Base-by-base conservation (phyloP, 768 basidiomycete species). In the Mycena belliarum region DNA sequence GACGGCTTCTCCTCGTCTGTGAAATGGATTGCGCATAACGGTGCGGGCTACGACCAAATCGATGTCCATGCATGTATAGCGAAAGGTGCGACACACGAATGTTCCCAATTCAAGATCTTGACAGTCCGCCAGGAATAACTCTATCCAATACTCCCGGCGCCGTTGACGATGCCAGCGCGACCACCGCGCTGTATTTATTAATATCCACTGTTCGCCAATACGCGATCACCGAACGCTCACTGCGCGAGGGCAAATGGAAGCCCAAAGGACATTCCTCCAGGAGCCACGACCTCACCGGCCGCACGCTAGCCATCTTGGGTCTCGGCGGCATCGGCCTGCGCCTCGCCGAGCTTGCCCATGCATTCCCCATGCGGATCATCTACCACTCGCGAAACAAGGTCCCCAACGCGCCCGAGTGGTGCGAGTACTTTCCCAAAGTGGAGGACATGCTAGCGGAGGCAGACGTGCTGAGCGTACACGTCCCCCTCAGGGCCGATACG, bases 31-130 rank as follows among this genome's bases (percentile, higher is more conserved):
- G 91, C 88, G 1, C 93, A 94, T 71, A 95, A 95, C 55, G 95
- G 94, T 12, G 93, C 95, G 0, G 93, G 95, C 0, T 97, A 97
- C 69, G 93, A 97, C 69, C 85, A 87, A 59, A 88, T 96, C 62
- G 89, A 95, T 66, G 84, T 94, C 16, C 70, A 73, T 8, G 88
- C 87, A 5, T 88, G 88, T 70, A 89, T 83, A 66, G 82, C 79
- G 11, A 81, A 80, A 71, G 90, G 91, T 89, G 63, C 18, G 71
- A 38, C n/a, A n/a, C n/a, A n/a, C 16, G 45, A 21, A 33, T 18
- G 29, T 23, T 40, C 29, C 15, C 28, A 48, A 25, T 35, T 47
- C n/a, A n/a, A n/a, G 60, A 16, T 23, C 24, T 29, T 29, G n/a
- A n/a, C 11, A 44, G n/a, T 37, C 24, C 45, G 44, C 58, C 20